Percentiles rank a stretch among this genome's conserved stretches.
These are phyloP conservation scores for Furcasterigmium furcatum DNA, from an alignment of 2,329 filamentous ascomycete genomes.

Conservation along the genomic window DNA sequence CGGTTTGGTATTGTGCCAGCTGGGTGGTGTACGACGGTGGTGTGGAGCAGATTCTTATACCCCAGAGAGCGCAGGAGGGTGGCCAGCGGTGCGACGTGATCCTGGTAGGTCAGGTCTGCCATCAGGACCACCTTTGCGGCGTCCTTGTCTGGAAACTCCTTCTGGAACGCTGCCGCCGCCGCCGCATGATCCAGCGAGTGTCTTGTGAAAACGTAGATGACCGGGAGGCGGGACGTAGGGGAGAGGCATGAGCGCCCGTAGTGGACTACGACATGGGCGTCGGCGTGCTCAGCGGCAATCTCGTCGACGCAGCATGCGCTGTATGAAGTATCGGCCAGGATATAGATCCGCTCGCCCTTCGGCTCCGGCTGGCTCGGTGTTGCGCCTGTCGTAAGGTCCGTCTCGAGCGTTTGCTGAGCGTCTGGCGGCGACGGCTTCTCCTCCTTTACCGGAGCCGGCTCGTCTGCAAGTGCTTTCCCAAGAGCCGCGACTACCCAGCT, in stretches of 20 bases:
- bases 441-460: constrained; percentile 6
- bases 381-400: constrained; percentile 3
- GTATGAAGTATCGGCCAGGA: constrained; percentile 94
- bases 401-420: background rate
- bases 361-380: background rate
- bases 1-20: constrained; percentile 82
- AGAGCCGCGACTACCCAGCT: constrained; percentile 73
- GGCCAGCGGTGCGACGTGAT: constrained; percentile 63
- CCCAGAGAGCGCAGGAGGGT: constrained; percentile 54
- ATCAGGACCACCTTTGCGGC: constrained; percentile 68
- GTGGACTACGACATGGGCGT: constrained; percentile 88
- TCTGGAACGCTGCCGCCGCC: constrained; percentile 56
- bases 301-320: constrained; percentile 97
- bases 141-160: constrained; percentile 62
- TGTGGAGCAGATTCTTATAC: constrained; percentile 68
- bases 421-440: constrained; percentile 6
- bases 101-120: constrained; percentile 84
- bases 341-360: constrained; percentile 56
- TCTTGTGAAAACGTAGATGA: constrained; percentile 86
- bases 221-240: constrained; percentile 80
- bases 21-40: constrained; percentile 74
- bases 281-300: constrained; percentile 88
- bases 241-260: constrained; percentile 92
- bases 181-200: constrained; percentile 62
- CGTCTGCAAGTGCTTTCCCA: constrained; percentile 23